Evolutionary conservation across 352 stramenopile genomes (phyloP).

Genomic region (Phytophthora aleatoria): DNA sequence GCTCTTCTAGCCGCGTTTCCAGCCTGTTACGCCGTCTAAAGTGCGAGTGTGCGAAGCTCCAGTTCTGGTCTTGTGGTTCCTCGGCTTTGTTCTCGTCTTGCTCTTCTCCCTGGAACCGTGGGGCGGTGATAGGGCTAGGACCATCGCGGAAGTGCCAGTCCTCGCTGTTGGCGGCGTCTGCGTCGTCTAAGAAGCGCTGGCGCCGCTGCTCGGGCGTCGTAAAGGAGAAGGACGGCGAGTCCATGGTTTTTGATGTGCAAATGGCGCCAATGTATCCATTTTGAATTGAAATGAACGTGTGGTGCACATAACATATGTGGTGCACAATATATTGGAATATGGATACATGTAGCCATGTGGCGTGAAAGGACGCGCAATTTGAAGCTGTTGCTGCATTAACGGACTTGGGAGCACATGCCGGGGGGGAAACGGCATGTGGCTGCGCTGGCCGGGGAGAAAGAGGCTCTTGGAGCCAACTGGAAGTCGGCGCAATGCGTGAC

Average conservation of each 20-base stretch:
- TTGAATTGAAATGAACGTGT: not conserved
- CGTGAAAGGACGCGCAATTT: constrained; percentile 12
- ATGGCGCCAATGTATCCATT: constrained; percentile 16
- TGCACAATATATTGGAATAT: not conserved
- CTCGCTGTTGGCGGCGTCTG: constrained; percentile 10
- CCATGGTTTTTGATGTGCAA: constrained; percentile 10
- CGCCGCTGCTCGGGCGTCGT: constrained; percentile 28
- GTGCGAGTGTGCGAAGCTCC: constrained; percentile 43
- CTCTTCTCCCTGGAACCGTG: constrained; percentile 19
- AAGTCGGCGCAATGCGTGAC: constrained; percentile 77
- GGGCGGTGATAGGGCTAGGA: constrained; percentile 24
- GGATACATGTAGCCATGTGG: not conserved
- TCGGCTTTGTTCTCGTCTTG: constrained; percentile 23
- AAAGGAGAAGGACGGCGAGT: constrained; percentile 28
- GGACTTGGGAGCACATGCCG: constrained; percentile 15
- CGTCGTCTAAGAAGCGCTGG: not conserved
- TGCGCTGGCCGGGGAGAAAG: constrained; percentile 12
- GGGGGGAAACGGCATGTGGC: constrained; percentile 22
- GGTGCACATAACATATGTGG: not conserved
- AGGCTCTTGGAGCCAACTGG: constrained; percentile 54
- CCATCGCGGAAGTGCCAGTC: constrained; percentile 27
- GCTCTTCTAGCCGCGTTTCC: constrained; percentile 69
- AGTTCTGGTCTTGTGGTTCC: not conserved
- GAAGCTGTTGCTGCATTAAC: constrained; percentile 22
- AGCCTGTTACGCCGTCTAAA: constrained; percentile 61